Evolutionary conservation across 148 eudicot species (phyloP), one percentile per base, ranked within the genome.

Genomic region (Heliosperma pusillum): DNA sequence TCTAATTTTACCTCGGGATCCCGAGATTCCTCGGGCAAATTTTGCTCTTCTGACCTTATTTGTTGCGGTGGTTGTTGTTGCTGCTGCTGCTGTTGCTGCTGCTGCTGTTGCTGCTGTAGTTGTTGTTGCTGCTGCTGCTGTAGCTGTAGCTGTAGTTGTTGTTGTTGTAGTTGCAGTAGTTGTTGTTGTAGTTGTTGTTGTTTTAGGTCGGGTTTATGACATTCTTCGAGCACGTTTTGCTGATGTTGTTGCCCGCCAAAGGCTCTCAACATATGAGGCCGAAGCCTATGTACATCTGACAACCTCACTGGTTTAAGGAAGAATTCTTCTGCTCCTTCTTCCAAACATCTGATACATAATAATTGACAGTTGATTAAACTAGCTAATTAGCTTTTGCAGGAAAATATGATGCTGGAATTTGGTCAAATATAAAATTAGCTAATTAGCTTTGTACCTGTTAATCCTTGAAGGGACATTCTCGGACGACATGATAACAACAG

Each of bases 401-500:
- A 45, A 15, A 56, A 1, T 22, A 45, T 50, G 53, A 3, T 66
- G 63, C 0, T 19, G 52, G 26, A 42, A 36, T 66, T 47, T 2
- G 21, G 4, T 56, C 13, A 26, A 30, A 16, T 16, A 53, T 25
- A 45, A 45, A 65, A 30, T n/a, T 17, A 33, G 11, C 53, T 22
- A 69, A 47, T 9, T 3, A 25, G 27, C 15, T 60, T 62, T 50
- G 83, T 88, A 92, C 98, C 97, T 90, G 83, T 60, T 88, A 77
- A 95, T 92, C 74, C 99, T 90, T 75, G 97, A 89, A 69, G 97
- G 96, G 52, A 90, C 94, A 88, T 95, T 87, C 80, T 95, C 99
- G 55, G 99, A 95, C 56, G 99, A 95, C 99, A 95, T 95, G 61
- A 95, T 92, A 47, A 92, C 96, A 42, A 95, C 97, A 16, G 99